Base-by-base conservation (phyloP, 495 filamentous ascomycete genomes). In the Letharia lupina region DNA sequence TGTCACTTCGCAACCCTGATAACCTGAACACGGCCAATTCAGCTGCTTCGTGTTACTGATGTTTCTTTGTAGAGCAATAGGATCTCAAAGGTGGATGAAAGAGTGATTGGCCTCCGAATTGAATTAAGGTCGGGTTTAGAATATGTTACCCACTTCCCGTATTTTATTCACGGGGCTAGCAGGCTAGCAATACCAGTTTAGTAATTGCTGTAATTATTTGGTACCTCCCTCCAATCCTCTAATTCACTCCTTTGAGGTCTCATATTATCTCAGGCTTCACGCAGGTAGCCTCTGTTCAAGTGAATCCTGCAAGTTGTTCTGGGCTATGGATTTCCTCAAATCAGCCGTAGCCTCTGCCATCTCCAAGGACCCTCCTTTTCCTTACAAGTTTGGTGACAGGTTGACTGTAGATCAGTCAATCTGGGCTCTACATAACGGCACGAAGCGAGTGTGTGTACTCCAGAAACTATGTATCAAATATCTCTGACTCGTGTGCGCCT, bases 301-400 rank as follows among this genome's bases (percentile, higher is more conserved):
- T 10, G 23, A 61, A 37, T 0, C 0, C 41, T 23, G n/a, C 54
- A 33, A 62, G 18, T 31, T 18, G 45, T 47, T 35, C 45, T 60
- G 65, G 12, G 58, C 71, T 66, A 98, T 98, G 94, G 93, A 98
- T 71, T 97, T 98, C 74, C 83, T 98, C 66, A 98, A 97, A 78
- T 96, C 91, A 58, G 95, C 95, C 50, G 91, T 98, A 71, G 91
- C 91, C 45, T 96, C 94, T 50, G 93, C 93, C 65, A 98, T 97
- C 70, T 89, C 94, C 18, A 96, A 96, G 76, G 92, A 92, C 23
- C 92, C 91, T 42, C 85, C 91, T 6, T 95, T 96, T 71, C 91
- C 91, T 12, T 97, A 95, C 75, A 87, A 83, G 28, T 91, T 97
- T 70, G 93, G 93, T 70, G 94, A 98, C 76, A 82, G 88, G 73